These are phyloP conservation scores for Termitomyces sp. DNA, from an alignment of 768 basidiomycete genomes.

Conservation along the genomic window DNA sequence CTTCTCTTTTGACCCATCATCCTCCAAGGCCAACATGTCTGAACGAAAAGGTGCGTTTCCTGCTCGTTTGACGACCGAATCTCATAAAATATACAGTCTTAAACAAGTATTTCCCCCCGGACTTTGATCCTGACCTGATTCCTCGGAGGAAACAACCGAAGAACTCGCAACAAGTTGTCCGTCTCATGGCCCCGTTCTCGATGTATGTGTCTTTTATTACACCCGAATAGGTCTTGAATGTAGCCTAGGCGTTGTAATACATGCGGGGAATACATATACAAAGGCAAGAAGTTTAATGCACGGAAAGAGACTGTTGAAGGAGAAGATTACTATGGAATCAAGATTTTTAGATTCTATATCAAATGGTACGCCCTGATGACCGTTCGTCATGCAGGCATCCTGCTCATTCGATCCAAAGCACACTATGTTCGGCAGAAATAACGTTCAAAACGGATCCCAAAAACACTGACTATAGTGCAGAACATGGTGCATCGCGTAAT, in stretches of 20 bases:
- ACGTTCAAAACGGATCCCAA: conserved; percentile 99
- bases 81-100: conserved; percentile 46
- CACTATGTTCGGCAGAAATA: conserved; percentile 94
- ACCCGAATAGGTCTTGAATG: conserved; percentile 4
- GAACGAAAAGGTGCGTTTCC: conserved; percentile 66
- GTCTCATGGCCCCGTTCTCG: conserved; percentile 98
- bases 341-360: conserved; percentile 91
- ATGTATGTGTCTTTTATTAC: conserved; percentile 52
- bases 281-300: conserved; percentile 99
- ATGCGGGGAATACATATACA: conserved; percentile 98
- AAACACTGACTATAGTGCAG: conserved; percentile 89
- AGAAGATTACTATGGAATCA: conserved; percentile 98
- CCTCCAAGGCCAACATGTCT: conserved; percentile 49
- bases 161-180: conserved; percentile 95
- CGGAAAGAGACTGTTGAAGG: conserved; percentile 97
- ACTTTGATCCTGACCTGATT: conserved; percentile 97
- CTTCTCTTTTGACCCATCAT: conserved; percentile 4
- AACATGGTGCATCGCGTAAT: conserved; percentile 96
- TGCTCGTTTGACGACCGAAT: neutral
- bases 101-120: conserved; percentile 96
- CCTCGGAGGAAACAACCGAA: conserved; percentile 85
- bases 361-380: conserved; percentile 60
- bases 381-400: neutral
- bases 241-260: conserved; percentile 80
- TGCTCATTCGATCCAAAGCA: conserved; percentile 42